These are phyloP conservation scores for Tolypocladium endophyticum DNA, from an alignment of 2,329 filamentous ascomycete species.

Conservation along the genomic window DNA sequence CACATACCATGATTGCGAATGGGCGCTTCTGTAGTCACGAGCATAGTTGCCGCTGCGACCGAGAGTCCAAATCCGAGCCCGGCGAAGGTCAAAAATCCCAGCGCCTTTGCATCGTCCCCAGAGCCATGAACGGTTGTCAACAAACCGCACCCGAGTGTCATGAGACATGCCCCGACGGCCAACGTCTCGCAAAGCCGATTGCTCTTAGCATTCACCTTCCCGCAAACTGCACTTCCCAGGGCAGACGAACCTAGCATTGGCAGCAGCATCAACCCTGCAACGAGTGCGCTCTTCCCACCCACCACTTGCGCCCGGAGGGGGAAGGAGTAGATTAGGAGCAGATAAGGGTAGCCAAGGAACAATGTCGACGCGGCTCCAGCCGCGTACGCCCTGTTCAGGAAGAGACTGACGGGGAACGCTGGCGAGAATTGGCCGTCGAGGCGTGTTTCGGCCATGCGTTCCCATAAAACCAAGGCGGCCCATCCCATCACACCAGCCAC, in stretches of 20 bases:
- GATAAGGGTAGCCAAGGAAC: constrained; percentile 39
- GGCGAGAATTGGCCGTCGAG: constrained; percentile 19
- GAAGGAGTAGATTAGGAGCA: constrained; percentile 37
- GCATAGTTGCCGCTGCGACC: constrained; percentile 35
- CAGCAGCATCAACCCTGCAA: constrained; percentile 39
- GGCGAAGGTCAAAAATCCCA: constrained; percentile 40
- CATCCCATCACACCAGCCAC: constrained; percentile 17
- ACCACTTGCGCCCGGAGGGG: constrained; percentile 40
- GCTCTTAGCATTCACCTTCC: constrained; percentile 28
- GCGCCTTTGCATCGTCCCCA: constrained; percentile 30
- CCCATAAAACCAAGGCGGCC: constrained; percentile 17
- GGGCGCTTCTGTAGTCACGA: constrained; percentile 30
- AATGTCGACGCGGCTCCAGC: constrained; percentile 31
- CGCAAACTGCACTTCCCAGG: constrained; percentile 30
- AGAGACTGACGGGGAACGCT: constrained; percentile 36
- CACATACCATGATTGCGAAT: constrained; percentile 33
- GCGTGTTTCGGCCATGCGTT: constrained; percentile 12
- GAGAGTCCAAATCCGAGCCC: constrained; percentile 42
- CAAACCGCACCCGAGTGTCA: constrained; percentile 36
- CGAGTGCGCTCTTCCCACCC: constrained; percentile 31
- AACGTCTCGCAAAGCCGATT: constrained; percentile 34
- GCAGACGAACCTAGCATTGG: constrained; percentile 41
- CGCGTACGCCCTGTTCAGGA: constrained; percentile 35
- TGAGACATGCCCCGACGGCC: constrained; percentile 27
- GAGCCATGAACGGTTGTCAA: constrained; percentile 24